Evolutionary conservation across 768 basidiomycete genomes (phyloP), one percentile per base, ranked within the genome.

Genomic region (Naganishia friedmannii): DNA sequence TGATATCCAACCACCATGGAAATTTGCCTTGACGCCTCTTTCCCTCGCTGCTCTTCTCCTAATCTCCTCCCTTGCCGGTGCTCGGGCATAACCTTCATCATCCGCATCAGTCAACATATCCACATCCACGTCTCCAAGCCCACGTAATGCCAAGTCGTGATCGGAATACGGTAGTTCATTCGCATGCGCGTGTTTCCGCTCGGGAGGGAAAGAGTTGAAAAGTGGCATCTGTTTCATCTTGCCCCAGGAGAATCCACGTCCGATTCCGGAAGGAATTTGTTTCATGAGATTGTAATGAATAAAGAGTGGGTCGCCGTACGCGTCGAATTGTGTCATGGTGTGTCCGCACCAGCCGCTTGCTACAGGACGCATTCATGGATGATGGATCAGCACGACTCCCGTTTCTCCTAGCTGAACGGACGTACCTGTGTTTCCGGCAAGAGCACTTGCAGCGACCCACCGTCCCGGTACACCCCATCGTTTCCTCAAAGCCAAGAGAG

Each of bases 401-500:
- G 17, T 21, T 23, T 21, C 48, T 26, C n/a, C 48, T 51, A 4
- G 48, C 19, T 13, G 48, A 4, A 51, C 3, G 15, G 13, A 37
- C n/a, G 39, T 29, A 21, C 65, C 79, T 42, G 75, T 78, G 32
- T 69, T 76, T 21, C 57, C 68, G 1, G 83, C 82, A n/a, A 84
- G 70, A 5, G 74, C 81, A 0, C 77, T 83, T 0, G 82, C 77
- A 4, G 81, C 81, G 42, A 84, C 79, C 72, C 80, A 82, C 7
- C 82, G 79, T 1, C 83, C 83, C 0, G 84, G 84, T 3, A 83
- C 79, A 3, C 80, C 83, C 84, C 84, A 84, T 21, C 83, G 77
- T 66, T 84, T 84, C 4, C 83, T 72, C 0, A 84, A 74, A 0
- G 81, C 79, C 0, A 83, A 76, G 68, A 84, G 71, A 0, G 83